Percentiles rank a stretch among this genome's conserved stretches.
Evolutionary conservation across 768 basidiomycete genomes (phyloP).

Genomic region (Leccinum barrowsii): DNA sequence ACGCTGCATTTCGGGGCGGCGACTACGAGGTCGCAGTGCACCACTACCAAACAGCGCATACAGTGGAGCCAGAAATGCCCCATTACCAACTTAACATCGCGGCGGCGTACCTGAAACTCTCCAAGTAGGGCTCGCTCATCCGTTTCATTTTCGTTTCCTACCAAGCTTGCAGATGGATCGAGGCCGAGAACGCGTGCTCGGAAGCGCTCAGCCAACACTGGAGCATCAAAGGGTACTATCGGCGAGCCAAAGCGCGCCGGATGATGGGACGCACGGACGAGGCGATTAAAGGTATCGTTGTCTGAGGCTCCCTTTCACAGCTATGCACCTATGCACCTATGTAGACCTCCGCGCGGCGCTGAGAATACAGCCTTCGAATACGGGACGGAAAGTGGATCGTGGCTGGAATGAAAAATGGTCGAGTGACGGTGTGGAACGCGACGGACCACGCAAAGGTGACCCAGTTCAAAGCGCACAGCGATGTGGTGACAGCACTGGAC

Average conservation of each 20-base stretch:
- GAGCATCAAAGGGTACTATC: conserved; percentile 67
- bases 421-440: too few relatives aligned
- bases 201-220: conserved; percentile 60
- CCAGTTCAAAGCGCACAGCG: too few relatives aligned
- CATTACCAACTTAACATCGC: conserved; percentile 77
- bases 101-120: conserved; percentile 67
- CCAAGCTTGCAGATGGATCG: conserved; percentile 53
- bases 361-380: conserved; percentile 59
- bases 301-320: not conserved
- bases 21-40: conserved; percentile 53
- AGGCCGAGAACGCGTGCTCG: conserved; percentile 69
- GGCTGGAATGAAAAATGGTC: too few relatives aligned
- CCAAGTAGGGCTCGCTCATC: conserved; percentile 42
- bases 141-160: conserved; percentile 6
- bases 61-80: conserved; percentile 68
- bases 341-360: conserved; percentile 63
- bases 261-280: conserved; percentile 56
- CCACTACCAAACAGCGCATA: conserved; percentile 56
- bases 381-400: conserved; percentile 18
- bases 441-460: too few relatives aligned
- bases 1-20: conserved; percentile 62
- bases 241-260: conserved; percentile 62
- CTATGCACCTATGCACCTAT: not conserved
- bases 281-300: conserved; percentile 51
- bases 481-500: too few relatives aligned